Evolutionary conservation across 2,329 filamentous ascomycete species (phyloP), one percentile per base, ranked within the genome.

Genomic region (Tolypocladium capitatum): DNA sequence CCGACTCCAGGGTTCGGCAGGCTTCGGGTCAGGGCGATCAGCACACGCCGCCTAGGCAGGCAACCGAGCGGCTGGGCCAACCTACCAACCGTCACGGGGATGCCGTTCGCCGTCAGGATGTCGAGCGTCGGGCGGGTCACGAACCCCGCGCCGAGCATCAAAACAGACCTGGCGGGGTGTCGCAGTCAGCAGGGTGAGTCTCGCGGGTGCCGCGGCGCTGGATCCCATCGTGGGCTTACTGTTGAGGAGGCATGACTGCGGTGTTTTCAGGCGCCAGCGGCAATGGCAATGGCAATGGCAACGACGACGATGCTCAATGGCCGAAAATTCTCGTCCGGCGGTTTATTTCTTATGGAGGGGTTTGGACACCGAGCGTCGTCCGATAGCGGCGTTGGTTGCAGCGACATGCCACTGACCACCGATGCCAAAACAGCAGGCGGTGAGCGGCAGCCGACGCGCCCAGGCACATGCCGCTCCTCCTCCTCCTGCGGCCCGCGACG

Each of bases 1-100:
- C 88, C 47, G 72, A 79, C 58, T 83, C 79, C 48, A 94, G 75
- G 41, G 85, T 91, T 65, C 89, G 75, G 76, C 88, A 94, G 58
- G 89, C 86, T 87, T 56, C 32, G 5, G 27, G 31, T 4, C 8
- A 14, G 2, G 13, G 46, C 8, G 40, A 36, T 16, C 9, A 46
- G 36, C n/a, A 40, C 24, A 32, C n/a, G 36, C 42, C 5, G 18
- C 28, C 30, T 13, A n/a, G n/a, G n/a, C n/a, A 1, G 5, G 21
- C 11, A 13, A 49, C 32, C 8, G 28, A n/a, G 31, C 30, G 10
- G 32, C 20, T 5, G 46, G 18, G n/a, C 33, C 11, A 13, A 63
- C 74, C 54, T 70, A 81, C 78, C 79, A 54, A 84, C 78, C n/a
- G 79, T 83, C 46, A 84, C 79, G 47, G 70, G 60, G 51, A 84